Percentiles rank a stretch among this genome's conserved stretches.
These are phyloP conservation scores for Fagopyrum homotropicum DNA, from an alignment of 148 eudicot species.

Conservation along the genomic window DNA sequence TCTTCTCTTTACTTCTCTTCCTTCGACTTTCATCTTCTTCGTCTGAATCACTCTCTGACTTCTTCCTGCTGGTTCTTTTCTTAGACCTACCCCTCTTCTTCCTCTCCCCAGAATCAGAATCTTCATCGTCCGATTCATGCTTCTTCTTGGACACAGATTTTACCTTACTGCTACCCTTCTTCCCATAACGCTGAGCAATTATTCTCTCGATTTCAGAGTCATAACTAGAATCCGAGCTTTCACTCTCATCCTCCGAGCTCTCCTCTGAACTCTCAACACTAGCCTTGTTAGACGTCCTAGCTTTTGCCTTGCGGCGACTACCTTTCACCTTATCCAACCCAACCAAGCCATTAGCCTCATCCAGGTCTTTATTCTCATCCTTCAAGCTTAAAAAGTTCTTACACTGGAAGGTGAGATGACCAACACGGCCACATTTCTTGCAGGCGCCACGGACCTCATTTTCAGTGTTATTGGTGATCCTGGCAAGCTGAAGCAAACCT, in stretches of 20 bases:
- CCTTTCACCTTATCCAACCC: conserved; percentile 76
- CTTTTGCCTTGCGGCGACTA: conserved; percentile 32
- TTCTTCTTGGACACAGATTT: conserved; percentile 39
- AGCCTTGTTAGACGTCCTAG: conserved; percentile 12
- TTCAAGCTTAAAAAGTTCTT: conserved; percentile 81
- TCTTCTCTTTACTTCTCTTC: conserved; percentile 31
- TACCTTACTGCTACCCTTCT: conserved; percentile 38
- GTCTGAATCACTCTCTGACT: conserved; percentile 35
- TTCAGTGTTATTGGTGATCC: conserved; percentile 52
- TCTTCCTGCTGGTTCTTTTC: conserved; percentile 49
- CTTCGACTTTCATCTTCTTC: conserved; percentile 34
- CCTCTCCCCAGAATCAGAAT: conserved; percentile 33
- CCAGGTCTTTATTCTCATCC: conserved; percentile 54
- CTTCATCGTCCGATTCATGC: conserved; percentile 38
- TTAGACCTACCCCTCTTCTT: conserved; percentile 56
- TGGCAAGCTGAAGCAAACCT: conserved; percentile 79
- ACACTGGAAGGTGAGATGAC: conserved; percentile 88
- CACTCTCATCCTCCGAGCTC: conserved; percentile 64
- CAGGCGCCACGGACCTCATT: conserved; percentile 91
- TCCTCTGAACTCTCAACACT: conserved; percentile 49
- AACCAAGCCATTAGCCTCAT: conserved; percentile 57
- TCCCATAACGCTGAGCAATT: conserved; percentile 54
- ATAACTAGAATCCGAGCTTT: conserved; percentile 75
- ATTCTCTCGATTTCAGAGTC: conserved; percentile 86
- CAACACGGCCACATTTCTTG: conserved; percentile 96